These are phyloP conservation scores for Monosporascus ibericus DNA, from an alignment of 2,329 filamentous ascomycete species.

Conservation along the genomic window DNA sequence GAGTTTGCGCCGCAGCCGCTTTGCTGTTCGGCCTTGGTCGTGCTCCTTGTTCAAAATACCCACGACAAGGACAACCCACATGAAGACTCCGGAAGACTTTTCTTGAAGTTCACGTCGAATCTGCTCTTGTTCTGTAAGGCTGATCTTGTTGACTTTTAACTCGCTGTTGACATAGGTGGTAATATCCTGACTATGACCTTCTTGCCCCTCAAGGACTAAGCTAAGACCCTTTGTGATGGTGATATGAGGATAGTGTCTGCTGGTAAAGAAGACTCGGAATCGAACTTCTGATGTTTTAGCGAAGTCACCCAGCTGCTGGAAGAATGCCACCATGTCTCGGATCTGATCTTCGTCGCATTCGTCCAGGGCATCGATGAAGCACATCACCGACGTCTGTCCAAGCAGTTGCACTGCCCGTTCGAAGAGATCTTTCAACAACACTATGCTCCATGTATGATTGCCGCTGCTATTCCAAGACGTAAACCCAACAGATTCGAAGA, in stretches of 20 bases:
- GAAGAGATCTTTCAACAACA: conserved; percentile 19
- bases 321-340: conserved; percentile 35
- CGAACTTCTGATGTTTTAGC: conserved; percentile 5
- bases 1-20: conserved; percentile 25
- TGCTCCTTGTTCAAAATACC: conserved; percentile 36
- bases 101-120: conserved; percentile 26
- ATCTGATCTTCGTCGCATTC: conserved; percentile 39
- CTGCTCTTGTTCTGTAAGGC: conserved; percentile 5
- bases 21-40: conserved; percentile 24
- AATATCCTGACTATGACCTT: conserved; percentile 26
- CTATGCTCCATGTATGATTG: conserved; percentile 1
- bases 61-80: conserved; percentile 28
- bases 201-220: conserved; percentile 27
- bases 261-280: conserved; percentile 37
- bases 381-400: conserved; percentile 3
- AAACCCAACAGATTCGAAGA: conserved; percentile 21
- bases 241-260: conserved; percentile 28
- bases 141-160: conserved; percentile 18
- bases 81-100: conserved; percentile 36
- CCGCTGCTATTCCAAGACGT: neutral
- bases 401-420: conserved; percentile 11
- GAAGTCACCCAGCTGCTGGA: conserved; percentile 30
- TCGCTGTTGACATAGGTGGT: conserved; percentile 25
- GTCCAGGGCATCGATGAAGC: conserved; percentile 34
- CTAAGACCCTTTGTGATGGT: conserved; percentile 22